A percentile compares a stretch with the other conserved stretches of the same genome.
Conservation (phyloP, 2,329 filamentous ascomycete genomes). For the Aspergillus tamarii region DNA sequence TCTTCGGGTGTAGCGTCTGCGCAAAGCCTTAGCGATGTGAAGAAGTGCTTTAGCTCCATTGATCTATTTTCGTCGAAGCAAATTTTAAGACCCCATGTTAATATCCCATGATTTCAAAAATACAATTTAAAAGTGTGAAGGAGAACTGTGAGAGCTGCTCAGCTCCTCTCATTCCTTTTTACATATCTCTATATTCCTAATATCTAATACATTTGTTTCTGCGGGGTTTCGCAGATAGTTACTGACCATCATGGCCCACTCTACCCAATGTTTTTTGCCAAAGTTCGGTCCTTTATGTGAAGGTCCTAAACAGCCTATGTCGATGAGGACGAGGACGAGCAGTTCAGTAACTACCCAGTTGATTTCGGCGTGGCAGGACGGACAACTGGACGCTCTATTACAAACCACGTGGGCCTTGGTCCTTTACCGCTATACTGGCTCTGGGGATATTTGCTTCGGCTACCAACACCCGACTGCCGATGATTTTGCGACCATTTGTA, state of each 20-base stretch:
- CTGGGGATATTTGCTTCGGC: constrained; percentile 53
- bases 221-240: constrained; percentile 8
- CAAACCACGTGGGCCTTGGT: constrained; percentile 52
- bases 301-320: constrained; percentile 39
- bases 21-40: constrained; percentile 9
- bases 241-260: constrained; percentile 31
- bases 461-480: constrained; percentile 17
- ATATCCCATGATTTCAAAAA: not conserved
- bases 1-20: constrained; percentile 9
- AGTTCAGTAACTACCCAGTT: constrained; percentile 33
- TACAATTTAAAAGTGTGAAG: constrained; percentile 19
- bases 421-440: constrained; percentile 50
- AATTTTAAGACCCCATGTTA: constrained; percentile 11
- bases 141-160: constrained; percentile 4
- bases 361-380: constrained; percentile 35
- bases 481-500: constrained; percentile 18
- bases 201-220: not conserved
- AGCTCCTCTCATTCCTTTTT: not conserved
- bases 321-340: constrained; percentile 37
- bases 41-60: constrained; percentile 13
- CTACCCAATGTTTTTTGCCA: constrained; percentile 39
- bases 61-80: constrained; percentile 18
- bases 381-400: constrained; percentile 33
- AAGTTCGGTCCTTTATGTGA: constrained; percentile 34
- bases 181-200: not conserved